Percentiles rank a stretch among this genome's conserved stretches.
phyloP scores from a whole-genome alignment of 257 asterid species.

The Leonotis leonurus region DNA sequence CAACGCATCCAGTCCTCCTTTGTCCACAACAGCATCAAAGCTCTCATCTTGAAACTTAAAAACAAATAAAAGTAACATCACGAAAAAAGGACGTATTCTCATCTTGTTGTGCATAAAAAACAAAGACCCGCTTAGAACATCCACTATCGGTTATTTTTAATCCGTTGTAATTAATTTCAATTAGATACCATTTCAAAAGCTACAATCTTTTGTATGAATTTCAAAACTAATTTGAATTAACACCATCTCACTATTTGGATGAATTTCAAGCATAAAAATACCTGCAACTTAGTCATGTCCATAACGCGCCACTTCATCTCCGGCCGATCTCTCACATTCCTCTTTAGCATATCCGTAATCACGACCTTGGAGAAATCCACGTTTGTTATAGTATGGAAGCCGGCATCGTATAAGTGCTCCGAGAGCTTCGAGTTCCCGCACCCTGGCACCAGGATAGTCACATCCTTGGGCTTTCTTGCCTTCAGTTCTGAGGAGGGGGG shows the following conservation, averaged over 20 bases:
- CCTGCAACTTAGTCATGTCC: constrained; percentile 96
- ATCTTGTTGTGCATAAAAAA: not conserved
- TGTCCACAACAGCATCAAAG: constrained; percentile 70
- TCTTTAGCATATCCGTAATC: constrained; percentile 67
- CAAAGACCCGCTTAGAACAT: not conserved
- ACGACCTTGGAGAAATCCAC: constrained; percentile 91
- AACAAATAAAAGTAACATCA: constrained; percentile 10
- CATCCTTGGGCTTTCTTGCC: constrained; percentile 9
- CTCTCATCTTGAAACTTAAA: constrained; percentile 58
- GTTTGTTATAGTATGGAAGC: constrained; percentile 57
- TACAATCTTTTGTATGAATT: not conserved
- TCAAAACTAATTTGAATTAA: not conserved
- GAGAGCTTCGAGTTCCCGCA: constrained; percentile 96
- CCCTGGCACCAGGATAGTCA: constrained; percentile 70
- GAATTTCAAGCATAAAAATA: constrained; percentile 16
- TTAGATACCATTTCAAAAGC: not conserved
- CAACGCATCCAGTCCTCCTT: constrained; percentile 98
- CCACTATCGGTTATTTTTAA: no score
- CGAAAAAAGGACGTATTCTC: not conserved
- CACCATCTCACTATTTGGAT: not conserved
- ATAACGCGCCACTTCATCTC: constrained; percentile 93
- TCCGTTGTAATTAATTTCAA: no score
- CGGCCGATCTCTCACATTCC: constrained; percentile 68
- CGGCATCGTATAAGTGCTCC: constrained; percentile 72
- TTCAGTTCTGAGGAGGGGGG: not conserved